These are phyloP conservation scores for Cystobasidium onofrii DNA, from an alignment of 768 basidiomycete genomes.

Conservation along the genomic window DNA sequence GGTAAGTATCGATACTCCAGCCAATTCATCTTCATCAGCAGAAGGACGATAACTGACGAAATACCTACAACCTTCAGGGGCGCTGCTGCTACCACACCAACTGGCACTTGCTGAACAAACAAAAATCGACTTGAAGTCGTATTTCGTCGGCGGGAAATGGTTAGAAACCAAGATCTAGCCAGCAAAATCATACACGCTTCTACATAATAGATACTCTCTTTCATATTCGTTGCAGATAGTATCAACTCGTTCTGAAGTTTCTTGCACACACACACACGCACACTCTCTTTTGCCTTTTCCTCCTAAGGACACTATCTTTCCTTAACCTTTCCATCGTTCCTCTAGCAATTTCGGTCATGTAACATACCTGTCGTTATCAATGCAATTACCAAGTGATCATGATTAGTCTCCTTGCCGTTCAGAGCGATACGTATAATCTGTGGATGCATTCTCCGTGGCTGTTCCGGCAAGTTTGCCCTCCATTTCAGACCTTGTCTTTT, in stretches of 20 bases:
- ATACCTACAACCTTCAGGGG: not conserved
- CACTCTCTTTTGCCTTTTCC: not conserved
- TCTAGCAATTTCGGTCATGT: not conserved
- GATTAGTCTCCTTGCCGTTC: no score
- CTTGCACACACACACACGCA: not conserved
- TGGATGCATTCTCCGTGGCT: no score
- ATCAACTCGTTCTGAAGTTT: not conserved
- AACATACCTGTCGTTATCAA: not conserved
- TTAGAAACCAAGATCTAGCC: not conserved
- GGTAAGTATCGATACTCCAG: no score
- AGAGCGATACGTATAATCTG: no score
- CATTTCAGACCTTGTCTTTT: no score
- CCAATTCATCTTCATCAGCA: no score
- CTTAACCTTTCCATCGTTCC: no score
- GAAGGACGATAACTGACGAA: no score
- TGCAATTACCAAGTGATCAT: no score
- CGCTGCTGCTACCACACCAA: not conserved
- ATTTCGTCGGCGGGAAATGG: not conserved
- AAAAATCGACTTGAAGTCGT: not conserved
- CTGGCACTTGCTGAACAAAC: not conserved
- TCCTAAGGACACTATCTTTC: no score
- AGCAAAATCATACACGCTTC: not conserved
- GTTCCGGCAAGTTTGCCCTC: no score
- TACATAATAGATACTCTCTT: not conserved
- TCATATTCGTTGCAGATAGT: no score